These are phyloP conservation scores for Ascocoryne sarcoides DNA, from an alignment of 2,329 filamentous ascomycete species.

Conservation along the genomic window DNA sequence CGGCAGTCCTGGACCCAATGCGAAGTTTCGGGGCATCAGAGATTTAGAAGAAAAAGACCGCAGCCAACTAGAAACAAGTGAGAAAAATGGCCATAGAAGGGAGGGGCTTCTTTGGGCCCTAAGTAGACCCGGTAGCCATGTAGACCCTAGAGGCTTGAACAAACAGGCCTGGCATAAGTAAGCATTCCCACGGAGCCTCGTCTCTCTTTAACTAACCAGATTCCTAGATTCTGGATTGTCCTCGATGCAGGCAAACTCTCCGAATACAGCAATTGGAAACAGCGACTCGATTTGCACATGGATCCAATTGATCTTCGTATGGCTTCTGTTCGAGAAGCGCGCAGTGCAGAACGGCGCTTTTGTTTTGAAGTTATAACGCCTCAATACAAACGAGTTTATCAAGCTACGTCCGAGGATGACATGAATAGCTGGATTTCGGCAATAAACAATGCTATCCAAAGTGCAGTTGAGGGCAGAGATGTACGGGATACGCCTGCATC, in stretches of 20 bases:
- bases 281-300: constrained; percentile 92
- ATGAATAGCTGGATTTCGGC: constrained; percentile 95
- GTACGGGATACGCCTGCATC: constrained; percentile 43
- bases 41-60: constrained; percentile 80
- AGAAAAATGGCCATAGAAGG: constrained; percentile 64
- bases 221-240: constrained; percentile 86
- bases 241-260: constrained; percentile 93
- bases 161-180: constrained; percentile 99
- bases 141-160: constrained; percentile 89
- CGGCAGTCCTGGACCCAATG: constrained; percentile 42
- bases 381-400: constrained; percentile 90
- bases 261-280: constrained; percentile 99
- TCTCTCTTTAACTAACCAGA: constrained; percentile 24
- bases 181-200: constrained; percentile 30
- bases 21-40: constrained; percentile 81
- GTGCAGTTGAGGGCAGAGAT: constrained; percentile 78
- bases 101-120: constrained; percentile 93
- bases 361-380: constrained; percentile 99
- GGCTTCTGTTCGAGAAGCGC: constrained; percentile 91
- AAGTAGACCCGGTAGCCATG: constrained; percentile 85
- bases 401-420: constrained; percentile 95
- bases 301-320: constrained; percentile 95
- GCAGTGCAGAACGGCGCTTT: constrained; percentile 88
- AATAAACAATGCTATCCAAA: constrained; percentile 95
- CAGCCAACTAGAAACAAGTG: constrained; percentile 41